Conservation (phyloP, 768 basidiomycete genomes). For the Pleurotus tuoliensis region DNA sequence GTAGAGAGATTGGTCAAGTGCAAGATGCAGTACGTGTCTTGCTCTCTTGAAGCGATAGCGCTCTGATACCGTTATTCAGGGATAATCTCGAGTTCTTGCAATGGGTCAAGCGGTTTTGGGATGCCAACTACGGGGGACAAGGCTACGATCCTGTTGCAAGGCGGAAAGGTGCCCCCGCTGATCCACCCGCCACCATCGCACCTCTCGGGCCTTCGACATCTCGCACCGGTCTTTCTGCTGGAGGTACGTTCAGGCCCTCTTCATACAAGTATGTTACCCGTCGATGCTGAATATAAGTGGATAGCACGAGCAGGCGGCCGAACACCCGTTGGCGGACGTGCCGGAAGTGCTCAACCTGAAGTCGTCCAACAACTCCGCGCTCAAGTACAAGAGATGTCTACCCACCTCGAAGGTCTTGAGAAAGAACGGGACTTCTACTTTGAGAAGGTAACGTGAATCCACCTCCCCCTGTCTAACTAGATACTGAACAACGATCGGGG, state of each 20-base stretch:
- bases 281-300: not conserved
- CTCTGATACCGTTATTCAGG: conserved; percentile 31
- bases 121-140: conserved; percentile 83
- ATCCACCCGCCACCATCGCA: conserved; percentile 75
- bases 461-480: too few relatives aligned
- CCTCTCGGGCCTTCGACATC: conserved; percentile 46
- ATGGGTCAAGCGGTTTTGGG: conserved; percentile 97
- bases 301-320: conserved; percentile 56
- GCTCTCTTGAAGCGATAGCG: conserved; percentile 1
- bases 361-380: conserved; percentile 62
- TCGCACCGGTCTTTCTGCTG: conserved; percentile 13
- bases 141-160: conserved; percentile 84
- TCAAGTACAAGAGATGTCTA: conserved; percentile 79
- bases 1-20: conserved; percentile 95
- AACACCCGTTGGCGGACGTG: conserved; percentile 68
- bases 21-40: conserved; percentile 89
- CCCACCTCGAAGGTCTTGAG: conserved; percentile 85
- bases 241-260: not conserved
- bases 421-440: conserved; percentile 99
- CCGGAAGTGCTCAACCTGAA: conserved; percentile 66
- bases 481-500: not conserved
- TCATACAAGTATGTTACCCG: conserved; percentile 2
- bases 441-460: conserved; percentile 65
- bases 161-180: conserved; percentile 72
- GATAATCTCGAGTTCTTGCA: conserved; percentile 99